Evolutionary conservation across 192 early-diverging fungal genomes (phyloP), one percentile per base, ranked within the genome.

Genomic region (Mortierella claussenii): DNA sequence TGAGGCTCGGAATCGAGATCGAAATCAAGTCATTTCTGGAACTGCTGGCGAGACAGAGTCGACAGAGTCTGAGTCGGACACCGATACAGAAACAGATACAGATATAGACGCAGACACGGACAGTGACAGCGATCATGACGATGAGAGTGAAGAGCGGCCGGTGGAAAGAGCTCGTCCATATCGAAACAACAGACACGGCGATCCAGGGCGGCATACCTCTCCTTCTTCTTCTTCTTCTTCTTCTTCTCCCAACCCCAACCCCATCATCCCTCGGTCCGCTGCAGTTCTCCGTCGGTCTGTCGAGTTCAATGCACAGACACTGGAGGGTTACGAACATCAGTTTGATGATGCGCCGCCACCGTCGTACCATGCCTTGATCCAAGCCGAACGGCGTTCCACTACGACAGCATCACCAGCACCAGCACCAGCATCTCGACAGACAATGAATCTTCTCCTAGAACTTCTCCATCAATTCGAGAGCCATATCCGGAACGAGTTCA

Each of bases 271-370:
- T 10, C 7, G 13, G 8, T 10, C 8, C 37, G 7, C 13, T 7
- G 37, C 37, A 40, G 13, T 13, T 40, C 37, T 10, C 37, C 37
- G 37, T 13, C 37, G 13, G 13, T 7, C 37, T 40, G 37, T 40
- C 37, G 46, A 28, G 4, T n/a, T 60, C 52, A 47, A 55, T 30
- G 33, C 52, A 28, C 40, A 32, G 36, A 66, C 64, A 4, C 27
- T 67, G n/a, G 58, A 60, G 34, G 73, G 73, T 5, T 63, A 76
- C 32, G 40, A 31, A 9, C 73, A 61, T 26, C 36, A 23, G 31
- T 67, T 62, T 28, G 73, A 76, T 8, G 65, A 76, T n/a, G 58
- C 46, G 3, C 64, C 73, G 0, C 73, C 73, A 11, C 73, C 73
- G 13, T 56, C 73, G 5, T 76, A 75, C 43, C 70, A 75, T 12